Percentiles rank a stretch among this genome's conserved stretches.
Conservation (phyloP, 2,329 filamentous ascomycete genomes). For the Trichoderma sp. region DNA sequence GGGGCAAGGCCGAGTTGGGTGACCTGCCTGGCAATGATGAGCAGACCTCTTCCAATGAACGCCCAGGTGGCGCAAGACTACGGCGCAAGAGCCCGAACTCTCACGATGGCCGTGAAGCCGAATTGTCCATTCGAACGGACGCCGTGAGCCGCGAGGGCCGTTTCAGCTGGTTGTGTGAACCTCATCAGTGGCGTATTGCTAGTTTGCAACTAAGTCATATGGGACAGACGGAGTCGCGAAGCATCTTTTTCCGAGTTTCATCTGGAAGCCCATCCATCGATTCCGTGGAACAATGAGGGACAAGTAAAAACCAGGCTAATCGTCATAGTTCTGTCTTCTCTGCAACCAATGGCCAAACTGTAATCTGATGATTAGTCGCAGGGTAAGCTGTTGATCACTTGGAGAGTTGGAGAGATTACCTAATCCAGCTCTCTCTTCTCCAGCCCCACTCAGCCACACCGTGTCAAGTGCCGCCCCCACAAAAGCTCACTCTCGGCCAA, state of each 20-base stretch:
- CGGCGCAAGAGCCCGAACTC: background rate
- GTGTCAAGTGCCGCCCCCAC: background rate
- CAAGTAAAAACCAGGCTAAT: background rate
- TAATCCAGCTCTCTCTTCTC: background rate
- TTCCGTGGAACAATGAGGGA: background rate
- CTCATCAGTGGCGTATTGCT: background rate
- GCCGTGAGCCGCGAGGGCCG: background rate
- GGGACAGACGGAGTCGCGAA: background rate
- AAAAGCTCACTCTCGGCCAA: background rate
- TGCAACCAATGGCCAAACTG: background rate
- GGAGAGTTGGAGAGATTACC: background rate
- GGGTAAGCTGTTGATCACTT: background rate
- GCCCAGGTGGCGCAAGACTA: background rate
- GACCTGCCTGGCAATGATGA: background rate
- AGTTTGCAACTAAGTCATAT: background rate
- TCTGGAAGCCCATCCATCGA: background rate
- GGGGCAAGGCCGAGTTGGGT: background rate
- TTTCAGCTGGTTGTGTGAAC: background rate
- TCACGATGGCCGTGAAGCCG: conserved; percentile 9
- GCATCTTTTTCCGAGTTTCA: background rate
- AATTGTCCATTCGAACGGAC: background rate
- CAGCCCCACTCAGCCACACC: conserved; percentile 16
- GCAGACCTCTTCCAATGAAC: background rate
- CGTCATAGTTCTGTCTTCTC: background rate
- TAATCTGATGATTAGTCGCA: background rate